phyloP scores from a whole-genome alignment of 2,329 filamentous ascomycete genomes.

The Berkeleyomyces rouxiae region DNA sequence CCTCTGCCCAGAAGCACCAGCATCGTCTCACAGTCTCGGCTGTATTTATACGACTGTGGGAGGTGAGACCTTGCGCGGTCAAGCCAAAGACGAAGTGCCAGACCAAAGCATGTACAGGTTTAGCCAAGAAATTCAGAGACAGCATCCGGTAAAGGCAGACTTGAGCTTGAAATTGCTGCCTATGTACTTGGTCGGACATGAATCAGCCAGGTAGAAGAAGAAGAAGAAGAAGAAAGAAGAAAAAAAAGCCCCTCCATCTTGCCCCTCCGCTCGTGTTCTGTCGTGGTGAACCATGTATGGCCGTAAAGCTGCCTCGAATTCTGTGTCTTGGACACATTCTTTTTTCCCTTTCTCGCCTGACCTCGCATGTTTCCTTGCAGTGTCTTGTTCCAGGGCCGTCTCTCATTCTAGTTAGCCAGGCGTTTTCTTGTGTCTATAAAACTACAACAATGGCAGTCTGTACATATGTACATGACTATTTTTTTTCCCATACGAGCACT shows the following conservation, averaged over 20 bases:
- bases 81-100: neutral
- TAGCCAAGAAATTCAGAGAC: neutral
- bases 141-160: neutral
- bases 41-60: neutral
- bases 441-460: neutral
- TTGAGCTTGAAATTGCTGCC: neutral
- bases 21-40: neutral
- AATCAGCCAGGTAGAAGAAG: neutral
- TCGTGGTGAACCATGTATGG: neutral
- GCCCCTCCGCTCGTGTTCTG: neutral
- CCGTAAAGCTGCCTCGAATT: neutral
- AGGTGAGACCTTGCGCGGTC: neutral
- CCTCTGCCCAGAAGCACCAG: neutral
- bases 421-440: neutral
- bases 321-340: neutral
- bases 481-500: too few species aligned
- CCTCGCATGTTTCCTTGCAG: neutral
- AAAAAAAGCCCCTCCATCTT: neutral
- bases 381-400: neutral
- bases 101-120: neutral
- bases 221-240: neutral
- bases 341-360: neutral
- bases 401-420: neutral
- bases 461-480: neutral
- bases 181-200: neutral